Base-by-base conservation (phyloP, 257 asterid genomes). In the Solanum appendiculatum region DNA sequence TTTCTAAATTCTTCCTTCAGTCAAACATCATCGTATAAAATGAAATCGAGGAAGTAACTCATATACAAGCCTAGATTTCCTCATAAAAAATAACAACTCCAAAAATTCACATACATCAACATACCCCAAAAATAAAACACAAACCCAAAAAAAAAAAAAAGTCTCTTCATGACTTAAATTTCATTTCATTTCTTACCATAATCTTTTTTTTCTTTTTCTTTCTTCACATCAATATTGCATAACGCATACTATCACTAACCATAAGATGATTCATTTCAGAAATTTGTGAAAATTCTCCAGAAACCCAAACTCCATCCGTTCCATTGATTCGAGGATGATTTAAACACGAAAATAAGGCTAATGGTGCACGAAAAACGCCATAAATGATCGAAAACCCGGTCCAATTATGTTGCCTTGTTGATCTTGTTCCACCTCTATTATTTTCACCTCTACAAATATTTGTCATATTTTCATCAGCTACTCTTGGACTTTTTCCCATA, bases 191-290 rank as follows among this genome's bases (percentile, higher is more conserved):
- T 80, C 85, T 48, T 80, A 80, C 27, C 66, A 80, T 29, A 31
- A 14, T 66, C 10, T 69, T 25, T 83, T 63, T n/a, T 36, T 14
- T 39, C 31, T 25, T 83, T 63, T n/a, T 36, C 10, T 39, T 85
- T 34, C 29, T 82, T 91, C 89, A 92, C 94, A 92, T 92, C 70
- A 92, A 91, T 16, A 92, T 92, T 37, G 94, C 94, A 42, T 92
- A 92, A 14, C 93, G 90, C 90, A 92, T 80, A 9, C 92, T 88
- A 87, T 92, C 93, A 23, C 93, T 87, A 44, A 89, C 94, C 93
- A 90, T 92, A 82, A 92, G 94, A 81, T 92, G 92, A 56, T 92
- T 89, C 88, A 89, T 85, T 87, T 92, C 94, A 3, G 93, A 92
- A 21, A 92, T 74, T 42, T 87, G 93, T 34, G 93, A 88, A 85